Evolutionary conservation across 371 early-diverging fungal species (phyloP).

Genomic region (Apophysomyces sp.): DNA sequence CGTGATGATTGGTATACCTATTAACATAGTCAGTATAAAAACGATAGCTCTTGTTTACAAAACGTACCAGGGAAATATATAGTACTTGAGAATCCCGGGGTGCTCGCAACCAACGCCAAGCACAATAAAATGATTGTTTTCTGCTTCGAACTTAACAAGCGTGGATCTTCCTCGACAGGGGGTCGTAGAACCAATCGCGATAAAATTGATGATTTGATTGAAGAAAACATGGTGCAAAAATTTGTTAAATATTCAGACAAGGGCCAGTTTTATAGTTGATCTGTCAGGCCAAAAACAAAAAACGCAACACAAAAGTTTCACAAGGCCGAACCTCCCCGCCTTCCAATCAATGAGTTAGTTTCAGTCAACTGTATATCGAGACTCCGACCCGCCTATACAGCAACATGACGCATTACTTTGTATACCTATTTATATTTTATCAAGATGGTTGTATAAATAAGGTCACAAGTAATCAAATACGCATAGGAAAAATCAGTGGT

Average conservation of each 20-base stretch:
- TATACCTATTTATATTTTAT: no score
- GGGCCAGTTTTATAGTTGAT: not conserved
- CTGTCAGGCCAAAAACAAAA: not conserved
- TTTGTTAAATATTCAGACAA: not conserved
- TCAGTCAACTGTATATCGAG: no score
- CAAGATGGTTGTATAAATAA: no score
- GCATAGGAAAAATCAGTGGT: no score
- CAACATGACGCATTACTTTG: no score
- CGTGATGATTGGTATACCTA: constrained; percentile 48
- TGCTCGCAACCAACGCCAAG: constrained; percentile 18
- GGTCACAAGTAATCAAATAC: no score
- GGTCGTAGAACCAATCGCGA: constrained; percentile 18
- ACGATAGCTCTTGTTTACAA: not conserved
- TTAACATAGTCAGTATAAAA: constrained; percentile 3
- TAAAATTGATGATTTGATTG: constrained; percentile 4
- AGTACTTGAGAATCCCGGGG: constrained; percentile 29
- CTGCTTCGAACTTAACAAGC: constrained; percentile 5
- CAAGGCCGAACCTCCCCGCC: constrained; percentile 1
- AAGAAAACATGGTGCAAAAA: not conserved
- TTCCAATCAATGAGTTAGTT: no score
- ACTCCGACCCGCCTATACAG: no score
- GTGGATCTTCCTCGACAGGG: constrained; percentile 30
- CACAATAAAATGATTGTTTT: constrained; percentile 22
- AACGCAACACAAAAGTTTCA: not conserved
- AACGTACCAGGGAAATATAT: constrained; percentile 12